Evolutionary conservation across 179 eudicot species (phyloP), one percentile per base, ranked within the genome.

Genomic region (Drosera spatulata): DNA sequence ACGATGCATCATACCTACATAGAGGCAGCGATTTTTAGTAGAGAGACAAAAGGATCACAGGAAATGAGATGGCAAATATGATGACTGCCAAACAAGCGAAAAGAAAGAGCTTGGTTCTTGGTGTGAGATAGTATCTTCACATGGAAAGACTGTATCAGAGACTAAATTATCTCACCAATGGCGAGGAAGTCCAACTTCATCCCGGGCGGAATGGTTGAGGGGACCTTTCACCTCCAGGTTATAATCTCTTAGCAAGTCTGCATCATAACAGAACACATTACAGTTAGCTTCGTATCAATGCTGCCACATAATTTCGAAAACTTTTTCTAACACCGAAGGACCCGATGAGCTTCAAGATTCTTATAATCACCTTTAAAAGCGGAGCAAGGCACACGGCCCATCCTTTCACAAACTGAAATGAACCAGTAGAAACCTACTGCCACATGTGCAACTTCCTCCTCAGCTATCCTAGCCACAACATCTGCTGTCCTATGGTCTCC

Each of bases 371-470:
- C 98, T 88, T 69, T 75, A 67, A 91, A 88, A 53, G 96, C 70
- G 50, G 85, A 71, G 77, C 80, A 86, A 59, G 98, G 98, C 50
- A 68, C 72, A 37, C 83, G 74, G 2, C 88, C 91, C 80, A 79
- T 75, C 80, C 84, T 85, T 71, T 76, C 76, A 72, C 98, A 91
- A 38, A 91, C 78, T 7, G 76, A 79, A 37, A 84, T 59, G 52
- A 91, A 91, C 97, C 98, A 91, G 68, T 75, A 70, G 66, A 85
- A 86, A 56, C 97, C 96, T 66, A 91, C 96, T 44, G 96, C 98
- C 66, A 88, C 98, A 73, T 91, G 96, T 39, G 95, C 96, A 61
- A 91, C 83, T 72, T 91, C 97, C 73, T 91, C 98, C 45, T 88
- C 87, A 22, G 87, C 88, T 60, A 91, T 91, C 70, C 67, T 80